Percentiles rank a stretch among this genome's conserved stretches.
phyloP scores from a whole-genome alignment of 331 rosid species.

The Pyracantha coccinea region DNA sequence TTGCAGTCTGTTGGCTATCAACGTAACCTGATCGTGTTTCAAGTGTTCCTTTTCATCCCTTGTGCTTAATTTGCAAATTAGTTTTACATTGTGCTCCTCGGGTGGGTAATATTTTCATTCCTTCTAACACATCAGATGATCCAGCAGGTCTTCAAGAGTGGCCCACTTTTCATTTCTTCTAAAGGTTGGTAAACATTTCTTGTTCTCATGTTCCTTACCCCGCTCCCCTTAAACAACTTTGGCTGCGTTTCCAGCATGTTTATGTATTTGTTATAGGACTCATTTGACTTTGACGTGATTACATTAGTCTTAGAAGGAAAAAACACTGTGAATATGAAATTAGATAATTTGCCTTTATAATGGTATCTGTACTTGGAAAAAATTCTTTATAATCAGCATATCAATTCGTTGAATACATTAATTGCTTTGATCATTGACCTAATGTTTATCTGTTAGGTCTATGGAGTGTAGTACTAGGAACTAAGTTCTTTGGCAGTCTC shows the following conservation, averaged over 20 bases:
- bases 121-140: slow-evolving; percentile 31
- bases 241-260: neutral
- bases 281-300: neutral
- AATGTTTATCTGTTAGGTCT: neutral
- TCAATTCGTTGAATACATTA: neutral
- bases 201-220: neutral
- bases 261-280: neutral
- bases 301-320: neutral
- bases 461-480: neutral
- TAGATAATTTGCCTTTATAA: neutral
- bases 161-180: slow-evolving; percentile 96
- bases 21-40: neutral
- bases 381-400: neutral
- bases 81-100: neutral
- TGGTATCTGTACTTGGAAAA: neutral
- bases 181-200: slow-evolving; percentile 55
- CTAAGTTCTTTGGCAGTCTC: neutral
- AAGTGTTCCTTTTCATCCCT: neutral
- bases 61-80: slow-evolving; percentile 6
- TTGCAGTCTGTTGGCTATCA: neutral
- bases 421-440: neutral
- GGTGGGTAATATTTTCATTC: neutral
- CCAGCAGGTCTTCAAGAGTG: slow-evolving; percentile 95
- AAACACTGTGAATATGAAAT: neutral
- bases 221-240: neutral